phyloP scores from a whole-genome alignment of 768 basidiomycete species.

The Epithele typhae region DNA sequence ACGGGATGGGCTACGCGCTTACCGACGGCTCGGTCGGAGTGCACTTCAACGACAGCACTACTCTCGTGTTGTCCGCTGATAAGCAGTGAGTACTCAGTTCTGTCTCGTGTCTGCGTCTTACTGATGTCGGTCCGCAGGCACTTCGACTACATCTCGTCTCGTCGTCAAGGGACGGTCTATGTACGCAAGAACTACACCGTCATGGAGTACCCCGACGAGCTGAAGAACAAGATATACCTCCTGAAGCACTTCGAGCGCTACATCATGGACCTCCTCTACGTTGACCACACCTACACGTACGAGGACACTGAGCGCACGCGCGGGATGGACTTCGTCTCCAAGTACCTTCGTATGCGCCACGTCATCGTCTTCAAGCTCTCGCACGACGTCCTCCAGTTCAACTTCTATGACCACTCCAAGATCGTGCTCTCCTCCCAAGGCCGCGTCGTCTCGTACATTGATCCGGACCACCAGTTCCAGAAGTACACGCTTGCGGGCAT shows the following conservation, averaged over 20 bases:
- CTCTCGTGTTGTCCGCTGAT: constrained; percentile 77
- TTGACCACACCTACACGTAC: constrained; percentile 81
- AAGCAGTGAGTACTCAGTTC: constrained; percentile 45
- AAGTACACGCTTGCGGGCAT: constrained; percentile 70
- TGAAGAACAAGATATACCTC: constrained; percentile 89
- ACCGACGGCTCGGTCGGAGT: constrained; percentile 94
- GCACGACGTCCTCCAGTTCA: constrained; percentile 98
- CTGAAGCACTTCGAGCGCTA: constrained; percentile 93
- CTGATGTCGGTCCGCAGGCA: constrained; percentile 44
- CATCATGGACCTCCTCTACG: constrained; percentile 86
- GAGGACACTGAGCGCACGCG: constrained; percentile 60
- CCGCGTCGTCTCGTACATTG: constrained; percentile 80
- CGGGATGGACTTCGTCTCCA: constrained; percentile 95
- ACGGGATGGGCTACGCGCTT: constrained; percentile 98
- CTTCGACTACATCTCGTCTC: constrained; percentile 82
- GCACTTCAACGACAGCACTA: constrained; percentile 95
- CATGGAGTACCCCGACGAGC: constrained; percentile 68
- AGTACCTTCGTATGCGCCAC: constrained; percentile 94
- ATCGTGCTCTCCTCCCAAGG: constrained; percentile 83
- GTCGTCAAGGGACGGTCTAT: constrained; percentile 60
- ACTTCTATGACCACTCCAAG: constrained; percentile 98
- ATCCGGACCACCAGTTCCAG: constrained; percentile 79
- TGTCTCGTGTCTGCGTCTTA: not conserved
- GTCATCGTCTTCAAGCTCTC: constrained; percentile 96
- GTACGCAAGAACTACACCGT: constrained; percentile 70